Evolutionary conservation across 2,329 filamentous ascomycete species (phyloP), one percentile per base, ranked within the genome.

Genomic region (Clarireedia paspali): DNA sequence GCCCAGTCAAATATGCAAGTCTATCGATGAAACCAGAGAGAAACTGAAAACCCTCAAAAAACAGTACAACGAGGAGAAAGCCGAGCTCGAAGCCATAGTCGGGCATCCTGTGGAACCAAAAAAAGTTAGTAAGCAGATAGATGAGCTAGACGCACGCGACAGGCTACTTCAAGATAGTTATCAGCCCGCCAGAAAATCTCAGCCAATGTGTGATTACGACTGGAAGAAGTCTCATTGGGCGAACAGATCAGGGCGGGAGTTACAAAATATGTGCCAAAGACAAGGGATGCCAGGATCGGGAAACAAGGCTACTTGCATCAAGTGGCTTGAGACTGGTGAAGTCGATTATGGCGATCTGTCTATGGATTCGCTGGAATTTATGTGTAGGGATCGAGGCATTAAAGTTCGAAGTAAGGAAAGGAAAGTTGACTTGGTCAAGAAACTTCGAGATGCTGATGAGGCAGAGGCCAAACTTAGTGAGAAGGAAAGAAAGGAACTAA

Each of bases 201-300:
- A 23, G 17, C 48, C 52, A 1, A 17, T 55, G 1, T 63, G 60
- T 23, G 30, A 59, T 17, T 65, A 62, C 36, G 45, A 63, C 34
- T 61, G 59, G 58, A 59, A 58, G 14, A 39, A 60, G 10, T 64
- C 62, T 0, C 62, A 59, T 9, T 65, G 64, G 64, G 62, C 63
- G 0, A 45, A 27, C 5, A 57, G 44, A 30, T 58, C 48, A 3
- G 47, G 59, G 34, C 42, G 53, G 2, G 52, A 66, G 20, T 30
- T 65, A 15, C 6, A 2, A 0, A 57, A 59, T 7, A 62, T 63
- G 4, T 62, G 57, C 47, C 1, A 1, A 1, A 38, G 58, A 6
- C 54, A 58, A 26, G 58, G 48, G 12, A 62, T 60, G 61, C 56
- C 53, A 3, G 58, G 55, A 2, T n/a, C 10, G 27, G 60, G 58